Conservation (phyloP, 345 rosid species). For the Syzygium aqueum region DNA sequence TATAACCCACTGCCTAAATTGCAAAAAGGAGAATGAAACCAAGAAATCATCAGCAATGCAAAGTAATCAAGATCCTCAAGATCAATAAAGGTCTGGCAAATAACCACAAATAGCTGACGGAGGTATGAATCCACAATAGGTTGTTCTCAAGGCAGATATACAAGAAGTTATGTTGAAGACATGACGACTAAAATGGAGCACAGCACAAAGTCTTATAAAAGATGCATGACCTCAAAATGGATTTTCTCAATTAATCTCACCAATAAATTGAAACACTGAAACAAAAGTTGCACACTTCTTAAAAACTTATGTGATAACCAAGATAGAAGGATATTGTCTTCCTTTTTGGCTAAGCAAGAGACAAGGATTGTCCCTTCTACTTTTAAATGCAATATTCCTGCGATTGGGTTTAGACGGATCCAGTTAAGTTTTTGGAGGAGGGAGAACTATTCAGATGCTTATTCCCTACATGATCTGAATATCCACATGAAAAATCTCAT, state of each 20-base stretch:
- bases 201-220: background rate
- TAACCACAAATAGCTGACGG: background rate
- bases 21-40: background rate
- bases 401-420: background rate
- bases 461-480: background rate
- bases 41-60: background rate
- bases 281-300: background rate
- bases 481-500: background rate
- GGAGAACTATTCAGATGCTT: background rate
- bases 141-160: background rate
- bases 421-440: background rate
- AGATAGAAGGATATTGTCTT: background rate
- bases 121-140: background rate
- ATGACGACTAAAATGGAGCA: background rate
- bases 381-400: background rate
- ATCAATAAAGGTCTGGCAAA: background rate
- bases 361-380: background rate
- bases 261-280: background rate
- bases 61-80: background rate
- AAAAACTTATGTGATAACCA: background rate
- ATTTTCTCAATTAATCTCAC: background rate
- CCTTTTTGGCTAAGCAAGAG: background rate
- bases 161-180: background rate
- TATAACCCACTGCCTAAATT: constrained; percentile 84
- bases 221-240: background rate